phyloP scores from a whole-genome alignment of 192 early-diverging fungal species.

The Coemansia sp. region DNA sequence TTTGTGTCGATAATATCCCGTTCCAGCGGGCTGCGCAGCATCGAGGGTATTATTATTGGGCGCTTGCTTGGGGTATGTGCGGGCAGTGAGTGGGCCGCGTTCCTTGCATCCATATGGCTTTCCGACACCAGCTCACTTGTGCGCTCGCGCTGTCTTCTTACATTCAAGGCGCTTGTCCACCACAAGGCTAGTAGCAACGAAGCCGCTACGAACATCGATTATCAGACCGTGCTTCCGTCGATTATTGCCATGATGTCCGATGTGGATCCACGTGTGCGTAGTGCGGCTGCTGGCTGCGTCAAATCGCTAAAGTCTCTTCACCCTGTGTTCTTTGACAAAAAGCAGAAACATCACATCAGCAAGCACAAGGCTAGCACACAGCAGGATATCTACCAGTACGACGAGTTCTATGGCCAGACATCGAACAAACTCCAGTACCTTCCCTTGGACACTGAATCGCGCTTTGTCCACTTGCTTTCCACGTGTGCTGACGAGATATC shows the following conservation, averaged over 20 bases:
- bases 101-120: constrained; percentile 40
- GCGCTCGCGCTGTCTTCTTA: constrained; percentile 58
- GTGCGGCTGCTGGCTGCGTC: constrained; percentile 63
- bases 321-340: constrained; percentile 18
- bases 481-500: constrained; percentile 14
- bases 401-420: constrained; percentile 59
- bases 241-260: constrained; percentile 68
- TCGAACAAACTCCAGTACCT: constrained; percentile 60
- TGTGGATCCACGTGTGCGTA: constrained; percentile 59
- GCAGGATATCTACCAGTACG: constrained; percentile 58
- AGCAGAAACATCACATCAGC: constrained; percentile 17
- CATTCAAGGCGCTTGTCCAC: constrained; percentile 56
- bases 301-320: constrained; percentile 45
- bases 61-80: constrained; percentile 27
- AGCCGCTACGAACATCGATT: constrained; percentile 48
- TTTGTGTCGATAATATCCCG: constrained; percentile 16
- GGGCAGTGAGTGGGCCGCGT: constrained; percentile 47
- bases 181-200: constrained; percentile 16
- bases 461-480: constrained; percentile 56
- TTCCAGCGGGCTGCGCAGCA: constrained; percentile 8
- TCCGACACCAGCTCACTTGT: constrained; percentile 3
- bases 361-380: constrained; percentile 9
- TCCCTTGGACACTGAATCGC: constrained; percentile 41
- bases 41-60: constrained; percentile 33
- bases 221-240: constrained; percentile 68